Evolutionary conservation across 257 asterid species (phyloP), one percentile per base, ranked within the genome.

Genomic region (Nicotiana paniculata): DNA sequence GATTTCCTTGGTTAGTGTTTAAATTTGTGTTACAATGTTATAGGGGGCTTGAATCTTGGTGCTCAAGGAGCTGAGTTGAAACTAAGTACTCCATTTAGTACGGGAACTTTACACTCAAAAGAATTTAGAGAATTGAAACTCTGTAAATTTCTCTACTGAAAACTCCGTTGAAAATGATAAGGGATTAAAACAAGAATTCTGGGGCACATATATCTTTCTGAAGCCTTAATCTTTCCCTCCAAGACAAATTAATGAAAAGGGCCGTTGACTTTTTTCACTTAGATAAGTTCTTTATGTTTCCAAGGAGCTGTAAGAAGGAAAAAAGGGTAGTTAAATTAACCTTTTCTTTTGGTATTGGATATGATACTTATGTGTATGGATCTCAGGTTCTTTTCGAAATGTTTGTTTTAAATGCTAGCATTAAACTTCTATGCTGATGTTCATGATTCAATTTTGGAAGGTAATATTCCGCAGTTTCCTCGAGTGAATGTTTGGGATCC

Each of bases 401-500:
- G 16, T 74, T 74, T 74, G 79, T 13, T 74, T 51, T 24, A 51
- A 39, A 74, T 15, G 32, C 79, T 74, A 51, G 63, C 79, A 51
- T 51, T 7, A 51, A 74, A 24, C 79, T 13, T 74, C 43, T 26
- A 8, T 83, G 54, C 13, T 85, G 72, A 80, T 43, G 7, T 76
- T 77, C 15, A 21, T 51, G 21, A 54, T 81, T 46, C 78, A 70
- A 53, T 79, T 33, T 84, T 48, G 87, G 81, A 82, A 93, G 98
- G 98, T 80, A 86, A 82, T 59, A 26, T 88, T 66, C 65, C 89
- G 1, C 91, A 86, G 81, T 96, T 93, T 83, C 87, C 95, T 46
- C 87, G 99, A 70, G n/a, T 86, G 39, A 86, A 88, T 74, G 95
- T 91, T 35, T 96, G 99, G 98, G 91, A 94, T 85, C 99, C 99